Conservation (phyloP, 805 yeast genomes). For the Candida peoriensis region DNA sequence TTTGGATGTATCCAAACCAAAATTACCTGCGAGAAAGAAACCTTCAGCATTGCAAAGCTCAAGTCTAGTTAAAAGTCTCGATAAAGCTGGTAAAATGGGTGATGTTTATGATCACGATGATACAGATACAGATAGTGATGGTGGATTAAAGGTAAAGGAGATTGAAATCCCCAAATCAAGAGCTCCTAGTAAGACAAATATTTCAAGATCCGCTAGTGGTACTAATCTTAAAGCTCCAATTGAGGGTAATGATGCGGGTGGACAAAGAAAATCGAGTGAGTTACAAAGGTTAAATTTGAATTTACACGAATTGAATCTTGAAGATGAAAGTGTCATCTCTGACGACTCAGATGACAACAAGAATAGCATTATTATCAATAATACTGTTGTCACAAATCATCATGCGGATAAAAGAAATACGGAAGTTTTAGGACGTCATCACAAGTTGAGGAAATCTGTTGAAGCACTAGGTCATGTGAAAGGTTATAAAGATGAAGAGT, state of each 20-base stretch:
- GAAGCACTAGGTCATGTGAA: too few relatives aligned
- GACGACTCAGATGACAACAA: too few relatives aligned
- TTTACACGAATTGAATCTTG: slow-evolving; percentile 18
- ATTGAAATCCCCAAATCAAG: slow-evolving; percentile 10
- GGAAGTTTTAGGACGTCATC: too few relatives aligned
- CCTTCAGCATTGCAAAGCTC: not conserved
- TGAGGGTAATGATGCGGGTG: too few relatives aligned
- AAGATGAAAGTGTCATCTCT: too few relatives aligned
- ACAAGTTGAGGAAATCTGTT: too few relatives aligned
- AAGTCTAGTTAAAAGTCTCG: not conserved
- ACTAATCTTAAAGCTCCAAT: too few relatives aligned
- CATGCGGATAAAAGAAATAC: too few relatives aligned
- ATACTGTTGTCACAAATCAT: too few relatives aligned
- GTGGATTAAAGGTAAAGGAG: slow-evolving; percentile 19
- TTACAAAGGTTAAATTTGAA: slow-evolving; percentile 15
- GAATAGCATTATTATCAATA: too few relatives aligned
- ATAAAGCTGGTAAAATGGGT: not conserved
- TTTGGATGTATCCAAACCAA: slow-evolving; percentile 6
- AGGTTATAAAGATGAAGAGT: not conserved
- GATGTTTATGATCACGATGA: slow-evolving; percentile 1
- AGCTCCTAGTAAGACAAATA: slow-evolving; percentile 1
- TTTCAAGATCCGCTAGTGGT: not conserved
- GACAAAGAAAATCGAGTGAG: slow-evolving; percentile 9
- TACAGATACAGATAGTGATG: slow-evolving; percentile 15
- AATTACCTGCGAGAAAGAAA: not conserved